Base-by-base conservation (phyloP, 169 alveolate genomes). In the Plasmodium reichenowi region DNA sequence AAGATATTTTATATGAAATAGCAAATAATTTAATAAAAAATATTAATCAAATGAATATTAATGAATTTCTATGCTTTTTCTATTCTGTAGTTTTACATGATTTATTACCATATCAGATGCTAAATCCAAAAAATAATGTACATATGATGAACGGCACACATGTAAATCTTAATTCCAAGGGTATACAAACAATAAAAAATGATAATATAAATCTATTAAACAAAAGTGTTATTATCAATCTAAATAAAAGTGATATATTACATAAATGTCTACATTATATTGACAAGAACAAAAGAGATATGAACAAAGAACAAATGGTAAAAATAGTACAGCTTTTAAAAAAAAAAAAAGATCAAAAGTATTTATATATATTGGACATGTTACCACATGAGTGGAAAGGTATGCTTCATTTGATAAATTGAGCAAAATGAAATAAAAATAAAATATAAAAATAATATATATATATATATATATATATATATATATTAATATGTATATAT, bases 361-460 rank as follows among this genome's bases (percentile, higher is more conserved):
- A 85, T 59, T 32, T 85, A 4, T 71, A 85, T 26, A 74, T 85
- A 10, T 47, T 85, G 54, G 67, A 59, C 38, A 70, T 85, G 91
- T 74, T 85, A 10, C 91, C 91, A 2, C 87, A 85, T 15, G 91
- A 85, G 26, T 85, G 91, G 91, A 68, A 71, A 64, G 17, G 26
- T 1, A 7, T 85, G 20, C 17, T 85, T 32, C 85, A 54, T 13
- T 47, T 85, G 32, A 50, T 85, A 22, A 85, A 85, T 38, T 85
- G 66, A 60, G 26, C 3, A 45, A 20, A 63, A 63, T 22, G 26
- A 63, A 63, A 63, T 22, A 63, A 26, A 52, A 52, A 12, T 5
- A 5, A 13, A 5, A 52, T 52, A 52, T 12, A 50, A 50, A 50
- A 1, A 50, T 48, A 9, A 12, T 64, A 64, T 64, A 26, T 26